Base-by-base conservation (phyloP, 148 eudicot species). In the Heliamphora exappendiculata region DNA sequence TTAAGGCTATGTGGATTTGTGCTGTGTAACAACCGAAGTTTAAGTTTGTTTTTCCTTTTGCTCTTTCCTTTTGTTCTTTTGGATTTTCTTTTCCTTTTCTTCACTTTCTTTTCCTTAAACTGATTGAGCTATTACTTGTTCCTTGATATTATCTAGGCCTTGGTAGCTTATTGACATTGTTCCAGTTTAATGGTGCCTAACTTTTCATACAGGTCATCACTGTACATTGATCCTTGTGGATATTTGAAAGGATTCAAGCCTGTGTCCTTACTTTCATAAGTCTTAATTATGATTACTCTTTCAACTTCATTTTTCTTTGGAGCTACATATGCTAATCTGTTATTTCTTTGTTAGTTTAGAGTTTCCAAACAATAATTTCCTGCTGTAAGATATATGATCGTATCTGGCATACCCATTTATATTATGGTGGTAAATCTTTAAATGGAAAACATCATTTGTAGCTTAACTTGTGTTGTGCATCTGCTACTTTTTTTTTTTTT, bases 291-390 rank as follows among this genome's bases (percentile, higher is more conserved):
- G 42, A 36, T 67, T 47, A 26, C 12, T 17, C 2, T 73, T 73
- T 73, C 26, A 58, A 41, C 51, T 57, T 73, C 7, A 24, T 73
- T 72, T n/a, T 67, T 54, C n/a, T 69, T 60, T 33, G 64, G 9
- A 53, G 53, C 26, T 68, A 51, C 26, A 22, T 29, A 20, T 12
- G 13, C 28, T 22, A 13, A 54, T 24, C 39, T 22, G 54, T 70
- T 77, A 29, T 69, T 14, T 65, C 72, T 64, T 33, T 75, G 16
- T 44, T 17, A 58, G 22, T 79, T 67, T 76, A 16, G 29, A 47
- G 36, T 45, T 64, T 75, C 66, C 66, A 29, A 60, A 58, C 28
- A 2, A 42, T 42, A 26, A 29, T 60, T 26, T 29, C 37, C 66
- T 60, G 1, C 20, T 12, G 6, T 31, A 29, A 11, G 66, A 33